Evolutionary conservation across 768 basidiomycete species (phyloP).

Genomic region (Suillus placidus): DNA sequence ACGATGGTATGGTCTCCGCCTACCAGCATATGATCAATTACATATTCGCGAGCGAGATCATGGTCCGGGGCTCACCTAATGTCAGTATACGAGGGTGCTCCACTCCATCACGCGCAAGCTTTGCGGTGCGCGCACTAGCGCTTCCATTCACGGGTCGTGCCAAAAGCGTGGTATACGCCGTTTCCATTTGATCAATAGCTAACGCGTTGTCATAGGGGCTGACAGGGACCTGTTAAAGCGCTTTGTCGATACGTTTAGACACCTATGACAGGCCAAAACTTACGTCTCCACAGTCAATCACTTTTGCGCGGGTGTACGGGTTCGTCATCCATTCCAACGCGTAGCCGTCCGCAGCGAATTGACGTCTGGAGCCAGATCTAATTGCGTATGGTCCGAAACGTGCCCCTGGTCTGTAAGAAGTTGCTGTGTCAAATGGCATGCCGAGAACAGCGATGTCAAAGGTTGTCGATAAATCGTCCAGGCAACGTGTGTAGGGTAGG

Average conservation of each 20-base stretch:
- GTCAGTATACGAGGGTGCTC: constrained; percentile 73
- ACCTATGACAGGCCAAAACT: constrained; percentile 11
- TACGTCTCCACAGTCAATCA: constrained; percentile 84
- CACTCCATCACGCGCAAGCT: constrained; percentile 50
- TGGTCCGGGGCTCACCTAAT: constrained; percentile 17
- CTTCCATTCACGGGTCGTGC: constrained; percentile 43
- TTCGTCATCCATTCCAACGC: constrained; percentile 64
- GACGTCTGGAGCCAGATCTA: constrained; percentile 67
- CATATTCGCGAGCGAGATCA: not conserved
- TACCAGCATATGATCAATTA: constrained; percentile 28
- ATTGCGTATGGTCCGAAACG: constrained; percentile 83
- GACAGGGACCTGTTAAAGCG: constrained; percentile 56
- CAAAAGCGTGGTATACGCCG: constrained; percentile 73
- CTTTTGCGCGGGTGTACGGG: constrained; percentile 57
- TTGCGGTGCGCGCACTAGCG: constrained; percentile 10
- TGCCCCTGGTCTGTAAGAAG: constrained; percentile 56
- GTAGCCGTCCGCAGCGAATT: constrained; percentile 57
- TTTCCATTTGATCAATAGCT: constrained; percentile 79
- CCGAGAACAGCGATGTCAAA: constrained; percentile 79
- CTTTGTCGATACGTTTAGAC: not conserved
- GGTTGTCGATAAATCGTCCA: constrained; percentile 51
- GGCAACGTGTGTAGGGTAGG: constrained; percentile 68
- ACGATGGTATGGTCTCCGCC: constrained; percentile 87
- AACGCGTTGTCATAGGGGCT: constrained; percentile 76
- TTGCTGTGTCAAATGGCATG: constrained; percentile 70